A percentile compares a stretch with the other conserved stretches of the same genome.
Evolutionary conservation across 192 early-diverging fungal genomes (phyloP).

Genomic region (Coemansia sp.): DNA sequence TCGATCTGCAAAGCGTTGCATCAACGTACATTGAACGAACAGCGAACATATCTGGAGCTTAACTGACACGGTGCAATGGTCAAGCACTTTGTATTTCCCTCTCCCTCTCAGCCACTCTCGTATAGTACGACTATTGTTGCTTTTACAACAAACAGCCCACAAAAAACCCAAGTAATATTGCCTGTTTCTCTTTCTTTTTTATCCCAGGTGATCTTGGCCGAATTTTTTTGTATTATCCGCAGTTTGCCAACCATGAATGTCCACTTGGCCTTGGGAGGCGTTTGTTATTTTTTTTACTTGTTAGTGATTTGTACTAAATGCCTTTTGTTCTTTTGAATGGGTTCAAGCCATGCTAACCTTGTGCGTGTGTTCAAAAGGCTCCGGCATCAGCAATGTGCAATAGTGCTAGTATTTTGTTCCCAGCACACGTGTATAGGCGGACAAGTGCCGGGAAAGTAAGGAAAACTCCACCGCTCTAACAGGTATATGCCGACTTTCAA

Average conservation of each 20-base stretch:
- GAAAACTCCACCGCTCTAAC: background rate
- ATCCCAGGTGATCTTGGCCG: background rate
- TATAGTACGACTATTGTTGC: background rate
- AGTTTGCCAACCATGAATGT: background rate
- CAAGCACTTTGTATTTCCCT: too few species aligned
- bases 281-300: too few species aligned
- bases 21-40: constrained; percentile 19
- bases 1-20: constrained; percentile 5
- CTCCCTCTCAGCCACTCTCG: background rate
- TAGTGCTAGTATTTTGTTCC: constrained; percentile 2
- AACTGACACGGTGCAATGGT: background rate
- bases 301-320: too few species aligned
- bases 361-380: background rate
- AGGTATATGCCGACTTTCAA: background rate
- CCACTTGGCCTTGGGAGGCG: background rate
- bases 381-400: background rate
- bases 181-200: background rate
- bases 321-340: too few species aligned
- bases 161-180: background rate
- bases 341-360: background rate
- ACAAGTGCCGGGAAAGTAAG: background rate
- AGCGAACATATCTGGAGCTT: constrained; percentile 2
- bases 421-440: background rate
- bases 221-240: background rate
- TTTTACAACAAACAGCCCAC: background rate